A percentile compares a stretch with the other conserved stretches of the same genome.
Evolutionary conservation across 176 grass and related monocot species (phyloP).

Genomic region (Eragrostis curvula): DNA sequence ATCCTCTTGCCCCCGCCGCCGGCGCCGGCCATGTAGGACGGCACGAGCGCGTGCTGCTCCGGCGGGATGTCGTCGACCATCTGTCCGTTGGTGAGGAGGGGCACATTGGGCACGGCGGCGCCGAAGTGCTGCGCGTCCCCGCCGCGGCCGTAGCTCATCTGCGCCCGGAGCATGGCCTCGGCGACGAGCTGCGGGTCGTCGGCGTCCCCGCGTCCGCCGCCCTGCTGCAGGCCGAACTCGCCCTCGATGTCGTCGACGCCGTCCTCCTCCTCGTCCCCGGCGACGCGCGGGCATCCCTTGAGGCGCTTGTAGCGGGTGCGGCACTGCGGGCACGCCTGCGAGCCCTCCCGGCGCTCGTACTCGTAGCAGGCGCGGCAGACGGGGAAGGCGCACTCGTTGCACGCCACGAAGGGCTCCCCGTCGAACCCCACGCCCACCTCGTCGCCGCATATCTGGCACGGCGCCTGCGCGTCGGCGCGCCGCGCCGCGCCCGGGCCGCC

Average conservation of each 20-base stretch:
- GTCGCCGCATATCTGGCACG: conserved; percentile 75
- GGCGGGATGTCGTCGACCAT: conserved; percentile 96
- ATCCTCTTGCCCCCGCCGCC: conserved; percentile 75
- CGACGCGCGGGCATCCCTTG: conserved; percentile 72
- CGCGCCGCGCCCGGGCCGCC: background rate
- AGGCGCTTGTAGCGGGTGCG: conserved; percentile 64
- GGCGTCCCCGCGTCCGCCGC: conserved; percentile 27
- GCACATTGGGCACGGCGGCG: conserved; percentile 62
- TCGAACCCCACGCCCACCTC: conserved; percentile 54
- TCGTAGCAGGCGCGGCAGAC: conserved; percentile 73
- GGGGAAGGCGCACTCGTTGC: conserved; percentile 80
- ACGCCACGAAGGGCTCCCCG: conserved; percentile 69
- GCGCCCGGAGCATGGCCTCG: conserved; percentile 67
- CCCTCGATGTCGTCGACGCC: conserved; percentile 81
- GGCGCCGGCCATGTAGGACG: conserved; percentile 69
- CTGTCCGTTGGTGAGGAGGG: conserved; percentile 88
- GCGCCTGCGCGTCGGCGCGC: conserved; percentile 34
- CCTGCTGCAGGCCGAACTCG: conserved; percentile 65
- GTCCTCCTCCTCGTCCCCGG: conserved; percentile 91
- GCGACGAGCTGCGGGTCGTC: conserved; percentile 50
- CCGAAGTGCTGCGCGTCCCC: conserved; percentile 39
- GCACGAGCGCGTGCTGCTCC: conserved; percentile 94
- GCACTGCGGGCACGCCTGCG: conserved; percentile 73
- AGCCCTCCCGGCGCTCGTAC: conserved; percentile 68
- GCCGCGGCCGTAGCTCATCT: conserved; percentile 83